Evolutionary conservation across 345 rosid genomes (phyloP).

Genomic region (Hibiscus trionum): DNA sequence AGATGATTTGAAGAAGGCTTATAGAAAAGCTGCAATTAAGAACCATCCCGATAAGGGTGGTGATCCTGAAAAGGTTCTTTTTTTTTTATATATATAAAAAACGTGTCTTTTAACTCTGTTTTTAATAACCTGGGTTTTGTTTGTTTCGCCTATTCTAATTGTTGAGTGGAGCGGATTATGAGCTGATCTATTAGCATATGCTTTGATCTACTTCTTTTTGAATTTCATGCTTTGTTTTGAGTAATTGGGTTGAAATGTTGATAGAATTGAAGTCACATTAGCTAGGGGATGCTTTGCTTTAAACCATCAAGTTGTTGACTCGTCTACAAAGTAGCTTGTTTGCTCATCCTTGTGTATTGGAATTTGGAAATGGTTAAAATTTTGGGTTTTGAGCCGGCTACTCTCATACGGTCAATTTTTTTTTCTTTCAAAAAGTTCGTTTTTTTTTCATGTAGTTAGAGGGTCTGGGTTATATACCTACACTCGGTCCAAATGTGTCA

Average conservation of each 20-base stretch:
- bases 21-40: conserved; percentile 3
- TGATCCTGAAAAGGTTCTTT: neutral
- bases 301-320: neutral
- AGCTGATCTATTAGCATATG: neutral
- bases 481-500: neutral
- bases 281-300: neutral
- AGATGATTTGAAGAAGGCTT: conserved; percentile 4
- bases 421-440: no score
- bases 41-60: conserved; percentile 1
- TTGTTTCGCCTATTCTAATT: neutral
- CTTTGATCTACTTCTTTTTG: neutral
- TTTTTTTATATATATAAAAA: neutral
- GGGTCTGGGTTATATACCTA: neutral
- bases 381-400: neutral
- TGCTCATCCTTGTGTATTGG: neutral
- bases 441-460: neutral
- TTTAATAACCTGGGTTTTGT: neutral
- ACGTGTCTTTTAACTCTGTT: neutral
- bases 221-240: neutral
- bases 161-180: neutral
- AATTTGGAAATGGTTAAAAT: neutral
- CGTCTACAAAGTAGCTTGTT: neutral
- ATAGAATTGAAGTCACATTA: neutral
- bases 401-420: neutral
- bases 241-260: neutral